Percentiles rank a stretch among this genome's conserved stretches.
Evolutionary conservation across 2,329 filamentous ascomycete genomes (phyloP).

Genomic region (Zymoseptoria crescenta): DNA sequence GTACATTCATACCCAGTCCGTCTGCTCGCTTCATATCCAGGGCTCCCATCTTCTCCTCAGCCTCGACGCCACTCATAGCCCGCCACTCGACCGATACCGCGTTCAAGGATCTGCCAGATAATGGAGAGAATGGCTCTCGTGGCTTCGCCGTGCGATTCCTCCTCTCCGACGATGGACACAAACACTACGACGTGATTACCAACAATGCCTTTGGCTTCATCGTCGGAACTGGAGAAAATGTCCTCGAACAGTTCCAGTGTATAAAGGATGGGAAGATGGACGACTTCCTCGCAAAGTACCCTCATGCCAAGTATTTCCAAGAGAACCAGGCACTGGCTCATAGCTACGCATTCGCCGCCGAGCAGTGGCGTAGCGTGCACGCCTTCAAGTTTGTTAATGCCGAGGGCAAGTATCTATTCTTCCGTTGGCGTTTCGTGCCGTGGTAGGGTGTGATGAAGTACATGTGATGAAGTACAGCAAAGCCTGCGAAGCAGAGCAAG

Average conservation of each 20-base stretch:
- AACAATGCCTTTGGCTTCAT: constrained; percentile 13
- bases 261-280: constrained; percentile 31
- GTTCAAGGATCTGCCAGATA: constrained; percentile 13
- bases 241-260: constrained; percentile 41
- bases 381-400: too few relatives aligned
- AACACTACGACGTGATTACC: constrained; percentile 14
- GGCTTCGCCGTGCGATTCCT: constrained; percentile 29
- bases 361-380: constrained; percentile 34
- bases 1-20: too few relatives aligned
- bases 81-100: constrained; percentile 15
- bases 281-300: too few relatives aligned
- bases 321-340: constrained; percentile 40
- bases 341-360: constrained; percentile 40
- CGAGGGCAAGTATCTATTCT: too few relatives aligned
- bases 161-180: constrained; percentile 13
- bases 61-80: constrained; percentile 8
- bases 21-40: constrained; percentile 20
- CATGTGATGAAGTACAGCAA: too few relatives aligned
- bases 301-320: constrained; percentile 41
- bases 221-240: constrained; percentile 3
- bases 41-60: constrained; percentile 9
- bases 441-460: too few relatives aligned
- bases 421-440: too few relatives aligned
- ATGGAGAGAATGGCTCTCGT: constrained; percentile 20
- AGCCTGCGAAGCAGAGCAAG: too few relatives aligned